Conservation (phyloP, 2,329 filamentous ascomycete genomes). For the Cryphonectria radicalis region DNA sequence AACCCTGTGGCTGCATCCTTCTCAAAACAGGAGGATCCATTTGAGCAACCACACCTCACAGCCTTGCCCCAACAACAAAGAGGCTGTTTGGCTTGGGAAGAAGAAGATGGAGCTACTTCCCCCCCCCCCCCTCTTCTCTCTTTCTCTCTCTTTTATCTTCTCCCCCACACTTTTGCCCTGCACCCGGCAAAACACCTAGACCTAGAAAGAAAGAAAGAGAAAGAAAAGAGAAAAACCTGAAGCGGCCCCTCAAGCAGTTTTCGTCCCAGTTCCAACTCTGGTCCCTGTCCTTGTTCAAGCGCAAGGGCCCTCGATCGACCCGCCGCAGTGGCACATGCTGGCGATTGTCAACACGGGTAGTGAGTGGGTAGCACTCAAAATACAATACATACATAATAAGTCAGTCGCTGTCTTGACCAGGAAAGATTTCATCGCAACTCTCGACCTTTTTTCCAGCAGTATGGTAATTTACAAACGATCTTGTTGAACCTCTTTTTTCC, state of each 20-base stretch:
- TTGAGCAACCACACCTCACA: conserved; percentile 7
- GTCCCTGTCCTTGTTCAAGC: conserved; percentile 11
- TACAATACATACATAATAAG: conserved; percentile 13
- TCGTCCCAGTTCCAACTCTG: conserved; percentile 19
- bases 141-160: neutral
- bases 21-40: conserved; percentile 16
- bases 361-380: neutral
- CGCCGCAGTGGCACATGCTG: neutral
- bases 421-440: conserved; percentile 11
- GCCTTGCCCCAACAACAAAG: conserved; percentile 2
- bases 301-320: neutral
- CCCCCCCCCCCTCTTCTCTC: too few relatives aligned
- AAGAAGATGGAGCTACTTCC: neutral
- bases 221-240: conserved; percentile 3
- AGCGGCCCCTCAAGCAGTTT: conserved; percentile 18
- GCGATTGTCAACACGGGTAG: neutral
- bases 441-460: neutral
- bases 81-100: neutral
- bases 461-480: conserved; percentile 9
- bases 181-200: neutral
- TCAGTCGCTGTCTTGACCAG: neutral
- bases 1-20: conserved; percentile 6
- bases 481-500: conserved; percentile 11
- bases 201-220: neutral
- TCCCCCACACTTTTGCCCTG: conserved; percentile 1